Evolutionary conservation across 441 rosid species (phyloP), one percentile per base, ranked within the genome.

Genomic region (Theobroma grandiflorum): DNA sequence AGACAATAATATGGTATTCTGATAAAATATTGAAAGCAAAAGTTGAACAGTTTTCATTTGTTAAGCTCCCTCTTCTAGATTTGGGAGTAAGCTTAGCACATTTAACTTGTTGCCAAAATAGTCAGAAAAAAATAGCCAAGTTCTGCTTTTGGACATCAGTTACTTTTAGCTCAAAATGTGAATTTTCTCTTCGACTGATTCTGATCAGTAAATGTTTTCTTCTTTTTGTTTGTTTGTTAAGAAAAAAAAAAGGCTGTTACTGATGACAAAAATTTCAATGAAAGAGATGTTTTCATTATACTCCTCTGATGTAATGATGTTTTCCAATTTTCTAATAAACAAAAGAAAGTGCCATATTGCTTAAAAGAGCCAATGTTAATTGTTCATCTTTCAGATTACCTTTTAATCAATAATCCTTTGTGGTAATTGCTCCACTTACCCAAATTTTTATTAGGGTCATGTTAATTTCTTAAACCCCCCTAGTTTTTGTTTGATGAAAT

Each of bases 21-120:
- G 69, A 75, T 15, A 75, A 43, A 8, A 38, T 55, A 20, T 59
- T 74, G 22, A 33, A 61, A 75, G 69, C 42, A 43, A 22, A 71
- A 53, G 3, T n/a, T 72, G 31, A 26, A 59, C 8, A 26, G 4
- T 40, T 59, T 59, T 38, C 22, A 40, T 57, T 11, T 12, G 26
- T 45, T 4, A 20, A 43, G 22, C 2, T 59, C 10, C 4, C 26
- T 53, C 38, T n/a, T 59, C 65, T 22, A 38, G 16, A 42, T 58
- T 59, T 75, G 42, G 68, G 22, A 40, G 49, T 66, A 38, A 18
- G 50, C n/a, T 18, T 65, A 6, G 22, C 12, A 8, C 47, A 0
- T 8, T 40, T 42, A 42, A n/a, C 72, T n/a, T 40, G 45, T 61
- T 11, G 16, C 7, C 14, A 61, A 26, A 26, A 72, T 14, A 26